Conservation (phyloP, 1,284 basidiomycete species). For the Marasmius tenuissimus region DNA sequence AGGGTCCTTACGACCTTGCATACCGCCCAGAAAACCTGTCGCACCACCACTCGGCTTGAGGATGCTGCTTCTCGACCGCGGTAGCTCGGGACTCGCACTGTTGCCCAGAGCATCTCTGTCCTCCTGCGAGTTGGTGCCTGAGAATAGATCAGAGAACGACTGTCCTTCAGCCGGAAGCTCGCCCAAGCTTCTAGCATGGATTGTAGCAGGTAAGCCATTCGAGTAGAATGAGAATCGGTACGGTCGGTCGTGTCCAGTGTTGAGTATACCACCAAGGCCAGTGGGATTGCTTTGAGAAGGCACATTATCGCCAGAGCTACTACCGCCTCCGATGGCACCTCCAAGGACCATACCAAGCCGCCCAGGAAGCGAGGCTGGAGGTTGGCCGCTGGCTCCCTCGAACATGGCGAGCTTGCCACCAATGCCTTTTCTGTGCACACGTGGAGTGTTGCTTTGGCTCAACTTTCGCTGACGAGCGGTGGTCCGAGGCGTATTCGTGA, state of each 20-base stretch:
- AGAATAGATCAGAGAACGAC: slow-evolving; percentile 90
- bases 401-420: slow-evolving; percentile 92
- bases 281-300: slow-evolving; percentile 15
- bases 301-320: slow-evolving; percentile 13
- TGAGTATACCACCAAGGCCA: slow-evolving; percentile 35
- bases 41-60: not conserved
- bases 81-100: not conserved
- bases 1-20: slow-evolving; percentile 7
- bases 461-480: slow-evolving; percentile 74
- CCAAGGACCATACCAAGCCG: slow-evolving; percentile 35
- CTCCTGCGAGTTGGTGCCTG: slow-evolving; percentile 40
- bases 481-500: not conserved
- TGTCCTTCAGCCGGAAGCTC: slow-evolving; percentile 96
- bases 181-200: slow-evolving; percentile 90
- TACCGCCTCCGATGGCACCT: not conserved
- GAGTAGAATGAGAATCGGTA: slow-evolving; percentile 99
- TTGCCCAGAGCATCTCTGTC: not conserved
- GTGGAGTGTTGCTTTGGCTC: slow-evolving; percentile 69
- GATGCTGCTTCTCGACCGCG: not conserved
- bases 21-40: not conserved
- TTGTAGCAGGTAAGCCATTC: slow-evolving; percentile 89
- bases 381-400: slow-evolving; percentile 62
- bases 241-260: slow-evolving; percentile 80
- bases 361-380: slow-evolving; percentile 43
- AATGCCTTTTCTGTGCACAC: slow-evolving; percentile 57